phyloP scores from a whole-genome alignment of 331 rosid species.

The Prunus yedoensis region DNA sequence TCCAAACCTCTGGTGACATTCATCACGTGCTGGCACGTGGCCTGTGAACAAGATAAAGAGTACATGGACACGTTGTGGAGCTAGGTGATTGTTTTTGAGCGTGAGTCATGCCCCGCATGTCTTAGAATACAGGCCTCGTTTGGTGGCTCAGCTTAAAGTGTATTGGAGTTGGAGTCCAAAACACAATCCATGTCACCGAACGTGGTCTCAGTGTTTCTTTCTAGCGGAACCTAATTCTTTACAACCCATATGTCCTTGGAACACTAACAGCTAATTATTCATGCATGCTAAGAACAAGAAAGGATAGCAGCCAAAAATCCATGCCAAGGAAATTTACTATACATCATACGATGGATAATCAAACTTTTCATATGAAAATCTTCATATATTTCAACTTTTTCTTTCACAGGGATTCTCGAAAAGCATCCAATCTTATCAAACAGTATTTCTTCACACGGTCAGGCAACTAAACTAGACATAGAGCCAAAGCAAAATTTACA shows the following conservation, averaged over 20 bases:
- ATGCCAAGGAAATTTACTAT: background rate
- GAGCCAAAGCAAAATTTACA: conserved; percentile 32
- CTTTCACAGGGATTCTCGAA: background rate
- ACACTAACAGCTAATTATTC: no score
- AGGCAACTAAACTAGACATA: conserved; percentile 26
- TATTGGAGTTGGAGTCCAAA: no score
- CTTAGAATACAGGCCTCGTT: no score
- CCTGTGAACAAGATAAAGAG: background rate
- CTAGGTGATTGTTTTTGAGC: background rate
- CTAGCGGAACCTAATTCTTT: no score
- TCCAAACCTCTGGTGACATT: background rate
- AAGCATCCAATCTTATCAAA: conserved; percentile 8
- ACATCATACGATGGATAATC: background rate
- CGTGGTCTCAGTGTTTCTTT: no score
- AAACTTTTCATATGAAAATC: conserved; percentile 1
- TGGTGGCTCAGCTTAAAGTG: no score
- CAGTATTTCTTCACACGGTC: conserved; percentile 25
- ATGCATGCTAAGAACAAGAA: no score
- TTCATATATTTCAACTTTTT: conserved; percentile 8
- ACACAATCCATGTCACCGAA: no score
- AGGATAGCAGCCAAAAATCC: background rate
- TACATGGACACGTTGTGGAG: background rate
- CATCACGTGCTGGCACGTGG: conserved; percentile 21
- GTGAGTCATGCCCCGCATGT: no score
- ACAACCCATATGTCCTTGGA: no score